Evolutionary conservation across 208 protist genomes (phyloP).

Genomic region (Acanthamoeba triangularis): DNA sequence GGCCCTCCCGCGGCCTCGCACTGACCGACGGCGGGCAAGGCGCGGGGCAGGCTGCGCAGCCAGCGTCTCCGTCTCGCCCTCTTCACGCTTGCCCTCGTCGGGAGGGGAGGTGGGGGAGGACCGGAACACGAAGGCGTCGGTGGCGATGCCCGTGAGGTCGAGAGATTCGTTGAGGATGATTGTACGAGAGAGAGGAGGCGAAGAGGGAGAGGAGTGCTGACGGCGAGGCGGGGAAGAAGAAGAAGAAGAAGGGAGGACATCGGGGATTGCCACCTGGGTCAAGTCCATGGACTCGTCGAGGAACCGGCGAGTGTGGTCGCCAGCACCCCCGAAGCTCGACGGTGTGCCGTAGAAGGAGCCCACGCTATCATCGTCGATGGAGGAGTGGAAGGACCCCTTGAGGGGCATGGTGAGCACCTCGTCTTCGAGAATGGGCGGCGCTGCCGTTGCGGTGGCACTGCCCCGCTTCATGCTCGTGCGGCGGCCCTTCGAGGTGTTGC

Average conservation of each 20-base stretch:
- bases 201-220: not conserved
- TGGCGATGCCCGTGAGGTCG: not conserved
- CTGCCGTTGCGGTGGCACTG: too few relatives aligned
- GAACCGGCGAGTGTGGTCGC: not conserved
- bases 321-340: not conserved
- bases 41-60: not conserved
- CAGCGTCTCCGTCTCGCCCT: not conserved
- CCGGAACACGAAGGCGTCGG: not conserved
- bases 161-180: constrained; percentile 6
- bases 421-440: too few relatives aligned
- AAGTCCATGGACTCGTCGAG: constrained; percentile 7
- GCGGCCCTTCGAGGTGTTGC: not conserved
- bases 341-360: not conserved
- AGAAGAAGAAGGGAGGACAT: not conserved
- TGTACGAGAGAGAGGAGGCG: not conserved
- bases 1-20: not conserved
- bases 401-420: constrained; percentile 13
- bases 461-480: not conserved
- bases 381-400: not conserved
- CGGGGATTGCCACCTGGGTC: not conserved
- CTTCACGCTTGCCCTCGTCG: not conserved
- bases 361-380: not conserved
- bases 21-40: not conserved
- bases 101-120: not conserved
- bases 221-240: not conserved